Percentiles rank a stretch among this genome's conserved stretches.
Evolutionary conservation across 352 stramenopile genomes (phyloP).

Genomic region (Phytophthora litchii): DNA sequence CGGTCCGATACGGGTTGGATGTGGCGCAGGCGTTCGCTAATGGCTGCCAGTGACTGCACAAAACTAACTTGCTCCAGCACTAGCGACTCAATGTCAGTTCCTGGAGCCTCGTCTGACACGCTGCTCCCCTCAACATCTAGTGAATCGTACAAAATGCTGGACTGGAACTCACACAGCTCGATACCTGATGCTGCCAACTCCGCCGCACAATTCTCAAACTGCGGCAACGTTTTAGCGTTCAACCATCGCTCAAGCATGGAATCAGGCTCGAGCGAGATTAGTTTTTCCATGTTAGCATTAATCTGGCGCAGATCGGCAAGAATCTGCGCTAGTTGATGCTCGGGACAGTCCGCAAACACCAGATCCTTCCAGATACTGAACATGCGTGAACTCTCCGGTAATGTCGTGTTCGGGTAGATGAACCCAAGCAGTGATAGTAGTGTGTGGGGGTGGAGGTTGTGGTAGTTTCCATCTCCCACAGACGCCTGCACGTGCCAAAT

Average conservation of each 20-base stretch:
- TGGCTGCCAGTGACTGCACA: conserved; percentile 70
- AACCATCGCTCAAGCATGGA: conserved; percentile 69
- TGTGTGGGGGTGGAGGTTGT: conserved; percentile 63
- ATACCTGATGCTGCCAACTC: conserved; percentile 53
- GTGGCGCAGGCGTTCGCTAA: conserved; percentile 72
- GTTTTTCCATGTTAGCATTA: conserved; percentile 39
- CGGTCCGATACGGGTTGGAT: conserved; percentile 65
- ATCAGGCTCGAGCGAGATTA: conserved; percentile 55
- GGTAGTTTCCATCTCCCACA: conserved; percentile 50
- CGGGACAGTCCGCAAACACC: conserved; percentile 60
- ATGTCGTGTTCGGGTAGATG: conserved; percentile 54
- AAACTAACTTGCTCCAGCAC: conserved; percentile 80
- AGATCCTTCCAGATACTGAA: conserved; percentile 68
- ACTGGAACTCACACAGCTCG: conserved; percentile 74
- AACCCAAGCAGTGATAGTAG: conserved; percentile 66
- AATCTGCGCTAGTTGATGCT: conserved; percentile 60
- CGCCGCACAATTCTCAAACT: conserved; percentile 58
- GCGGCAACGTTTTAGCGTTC: conserved; percentile 46
- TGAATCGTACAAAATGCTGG: conserved; percentile 73
- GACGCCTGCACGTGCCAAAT: conserved; percentile 83
- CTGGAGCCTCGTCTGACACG: conserved; percentile 9
- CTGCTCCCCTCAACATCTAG: conserved; percentile 38
- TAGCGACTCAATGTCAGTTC: conserved; percentile 53
- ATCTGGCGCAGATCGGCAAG: conserved; percentile 45
- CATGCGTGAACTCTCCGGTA: conserved; percentile 26